Conservation (phyloP, 495 filamentous ascomycete species). For the Astrothelium macrocarpum region DNA sequence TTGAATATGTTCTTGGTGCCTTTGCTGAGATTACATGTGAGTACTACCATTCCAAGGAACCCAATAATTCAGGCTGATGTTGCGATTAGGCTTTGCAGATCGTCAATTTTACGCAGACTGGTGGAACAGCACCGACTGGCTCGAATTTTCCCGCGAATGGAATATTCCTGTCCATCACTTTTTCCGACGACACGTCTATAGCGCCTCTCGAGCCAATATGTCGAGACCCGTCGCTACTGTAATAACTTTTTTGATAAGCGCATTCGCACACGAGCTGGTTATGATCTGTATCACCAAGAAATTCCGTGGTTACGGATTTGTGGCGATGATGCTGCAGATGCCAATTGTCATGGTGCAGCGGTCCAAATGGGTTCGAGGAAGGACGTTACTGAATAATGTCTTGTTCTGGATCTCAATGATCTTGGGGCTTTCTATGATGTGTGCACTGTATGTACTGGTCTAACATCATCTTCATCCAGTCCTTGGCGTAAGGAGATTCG, state of each 20-base stretch:
- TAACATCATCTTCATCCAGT: conserved; percentile 11
- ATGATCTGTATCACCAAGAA: conserved; percentile 99
- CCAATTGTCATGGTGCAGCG: conserved; percentile 88
- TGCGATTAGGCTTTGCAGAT: conserved; percentile 57
- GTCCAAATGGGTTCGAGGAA: conserved; percentile 60
- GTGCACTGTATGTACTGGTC: conserved; percentile 48
- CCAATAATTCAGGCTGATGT: conserved; percentile 14
- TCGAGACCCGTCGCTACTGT: conserved; percentile 71
- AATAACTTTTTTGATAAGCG: conserved; percentile 85
- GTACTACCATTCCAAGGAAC: conserved; percentile 8
- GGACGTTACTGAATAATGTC: conserved; percentile 76
- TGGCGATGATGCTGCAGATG: conserved; percentile 91
- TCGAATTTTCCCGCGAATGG: conserved; percentile 96
- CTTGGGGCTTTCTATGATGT: conserved; percentile 58
- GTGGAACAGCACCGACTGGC: conserved; percentile 86
- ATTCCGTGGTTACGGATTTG: conserved; percentile 83
- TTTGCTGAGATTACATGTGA: conserved; percentile 83
- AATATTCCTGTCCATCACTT: conserved; percentile 98
- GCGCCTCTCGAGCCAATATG: conserved; percentile 61
- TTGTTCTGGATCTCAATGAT: conserved; percentile 97
- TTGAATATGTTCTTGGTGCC: conserved; percentile 85
- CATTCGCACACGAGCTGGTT: conserved; percentile 85
- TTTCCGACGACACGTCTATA: conserved; percentile 89
- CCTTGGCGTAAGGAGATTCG: neutral
- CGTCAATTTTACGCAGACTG: conserved; percentile 95